Evolutionary conservation across 805 yeast species (phyloP), one percentile per base, ranked within the genome.

Genomic region (Kregervanrija pseudodelftensis): DNA sequence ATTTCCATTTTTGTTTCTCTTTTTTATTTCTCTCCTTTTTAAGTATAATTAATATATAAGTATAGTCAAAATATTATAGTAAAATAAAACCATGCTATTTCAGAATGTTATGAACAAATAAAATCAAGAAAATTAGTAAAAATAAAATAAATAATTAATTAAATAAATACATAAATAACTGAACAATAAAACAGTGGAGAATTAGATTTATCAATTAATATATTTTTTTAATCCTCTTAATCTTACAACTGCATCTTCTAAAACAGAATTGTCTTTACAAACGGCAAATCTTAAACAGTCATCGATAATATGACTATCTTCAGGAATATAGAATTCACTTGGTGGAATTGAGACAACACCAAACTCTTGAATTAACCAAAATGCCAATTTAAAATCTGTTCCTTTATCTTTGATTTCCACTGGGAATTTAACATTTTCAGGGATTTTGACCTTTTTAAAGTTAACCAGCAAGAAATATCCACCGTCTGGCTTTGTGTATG

Each of bases 311-410:
- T 76, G 70, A 31, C 85, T 89, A 52, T 84, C 80, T 48, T 77
- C 80, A 9, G 79, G 76, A 37, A 80, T 74, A 57, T 86, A 79
- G 59, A 93, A 93, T 65, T 91, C 98, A n/a, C 96, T 84, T 30
- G 98, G 98, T 10, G 99, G 99, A 51, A 93, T 93, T 4, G 95
- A 84, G 15, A 93, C 98, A 36, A 93, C 95, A 10, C 99, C 99
- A 46, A 91, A 63, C 60, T 89, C 95, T 60, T 79, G 82, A 57
- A 89, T 88, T 48, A 93, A 72, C 97, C 98, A 93, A 66, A 86
- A 87, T 1, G 96, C 95, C 51, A 82, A 72, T 60, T 79, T 79
- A 73, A 89, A 93, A 67, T 93, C 99, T 51, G 80, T 80, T 12
- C 95, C 91, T 50, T 85, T 78, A 33, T 63, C 64, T 42, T 67